A percentile compares a stretch with the other conserved stretches of the same genome.
These are phyloP conservation scores for Neonothopanus nambi DNA, from an alignment of 1,284 basidiomycete species.

Conservation along the genomic window DNA sequence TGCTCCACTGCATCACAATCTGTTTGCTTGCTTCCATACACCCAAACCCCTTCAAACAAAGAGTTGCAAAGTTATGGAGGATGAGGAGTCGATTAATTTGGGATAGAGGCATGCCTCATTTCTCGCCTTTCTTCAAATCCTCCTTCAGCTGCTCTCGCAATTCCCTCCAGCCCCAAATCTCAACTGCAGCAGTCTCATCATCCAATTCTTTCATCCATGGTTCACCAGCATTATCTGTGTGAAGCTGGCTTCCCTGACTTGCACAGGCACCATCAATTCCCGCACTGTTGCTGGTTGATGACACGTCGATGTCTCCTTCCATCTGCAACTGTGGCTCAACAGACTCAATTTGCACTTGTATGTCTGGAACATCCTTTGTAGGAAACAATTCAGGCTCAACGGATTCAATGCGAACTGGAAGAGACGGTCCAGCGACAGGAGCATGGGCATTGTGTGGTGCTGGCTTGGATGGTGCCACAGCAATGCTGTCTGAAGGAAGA, in stretches of 20 bases:
- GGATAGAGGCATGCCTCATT: slow-evolving; percentile 23
- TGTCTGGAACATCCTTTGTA: too few relatives aligned
- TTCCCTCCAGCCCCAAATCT: slow-evolving; percentile 23
- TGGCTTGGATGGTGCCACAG: too few relatives aligned
- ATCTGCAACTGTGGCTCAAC: not conserved
- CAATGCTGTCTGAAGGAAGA: too few relatives aligned
- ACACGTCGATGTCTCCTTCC: too few relatives aligned
- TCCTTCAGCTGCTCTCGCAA: slow-evolving; percentile 28
- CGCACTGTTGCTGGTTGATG: too few relatives aligned
- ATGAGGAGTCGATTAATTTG: slow-evolving; percentile 35
- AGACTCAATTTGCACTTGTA: not conserved
- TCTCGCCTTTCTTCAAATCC: slow-evolving; percentile 23
- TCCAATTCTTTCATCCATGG: slow-evolving; percentile 12
- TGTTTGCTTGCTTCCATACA: slow-evolving; percentile 31
- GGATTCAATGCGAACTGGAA: not conserved
- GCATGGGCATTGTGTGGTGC: too few relatives aligned
- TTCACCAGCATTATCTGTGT: not conserved
- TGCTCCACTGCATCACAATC: slow-evolving; percentile 36
- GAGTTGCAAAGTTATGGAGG: slow-evolving; percentile 35
- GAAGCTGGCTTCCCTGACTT: too few relatives aligned
- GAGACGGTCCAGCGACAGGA: not conserved
- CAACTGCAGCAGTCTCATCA: not conserved
- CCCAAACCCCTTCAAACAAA: slow-evolving; percentile 30
- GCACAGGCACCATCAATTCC: too few relatives aligned
- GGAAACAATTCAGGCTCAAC: not conserved